Percentiles rank a stretch among this genome's conserved stretches.
phyloP scores from a whole-genome alignment of 306 rosid species.

The Carpinus viminea region DNA sequence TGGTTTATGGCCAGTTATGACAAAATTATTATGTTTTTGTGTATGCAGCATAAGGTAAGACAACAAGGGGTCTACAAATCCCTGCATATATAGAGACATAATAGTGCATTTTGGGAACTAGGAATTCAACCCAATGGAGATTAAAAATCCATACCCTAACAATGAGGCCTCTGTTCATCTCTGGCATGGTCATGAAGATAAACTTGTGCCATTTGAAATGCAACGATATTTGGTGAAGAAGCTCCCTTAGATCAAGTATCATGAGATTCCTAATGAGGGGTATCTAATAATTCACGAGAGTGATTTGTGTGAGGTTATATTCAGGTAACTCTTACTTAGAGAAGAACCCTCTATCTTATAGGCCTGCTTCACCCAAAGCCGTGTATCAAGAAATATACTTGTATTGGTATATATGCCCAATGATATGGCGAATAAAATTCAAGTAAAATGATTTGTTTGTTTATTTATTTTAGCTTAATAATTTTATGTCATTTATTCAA shows the following conservation, averaged over 20 bases:
- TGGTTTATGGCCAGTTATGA: neutral
- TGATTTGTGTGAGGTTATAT: constrained; percentile 33
- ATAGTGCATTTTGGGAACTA: constrained; percentile 39
- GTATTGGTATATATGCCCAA: too few species aligned
- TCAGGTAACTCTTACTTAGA: constrained; percentile 30
- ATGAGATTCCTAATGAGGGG: constrained; percentile 39
- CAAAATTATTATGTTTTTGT: neutral
- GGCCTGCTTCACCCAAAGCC: neutral
- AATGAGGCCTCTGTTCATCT: constrained; percentile 24
- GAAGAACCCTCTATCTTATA: constrained; percentile 23
- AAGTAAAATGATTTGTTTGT: too few species aligned
- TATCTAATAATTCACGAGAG: constrained; percentile 34
- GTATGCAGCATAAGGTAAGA: constrained; percentile 28
- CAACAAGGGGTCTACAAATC: constrained; percentile 40
- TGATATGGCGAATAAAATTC: too few species aligned
- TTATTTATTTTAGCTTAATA: too few species aligned
- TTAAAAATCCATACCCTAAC: constrained; percentile 25
- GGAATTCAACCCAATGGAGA: constrained; percentile 38
- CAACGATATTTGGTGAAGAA: constrained; percentile 31
- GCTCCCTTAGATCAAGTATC: constrained; percentile 43
- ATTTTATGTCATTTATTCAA: too few species aligned
- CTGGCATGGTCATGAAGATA: constrained; percentile 39
- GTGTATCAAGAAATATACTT: too few species aligned
- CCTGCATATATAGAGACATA: constrained; percentile 24
- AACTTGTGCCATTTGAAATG: constrained; percentile 33